phyloP scores from a whole-genome alignment of 768 basidiomycete species.

The Lactarius indigo region DNA sequence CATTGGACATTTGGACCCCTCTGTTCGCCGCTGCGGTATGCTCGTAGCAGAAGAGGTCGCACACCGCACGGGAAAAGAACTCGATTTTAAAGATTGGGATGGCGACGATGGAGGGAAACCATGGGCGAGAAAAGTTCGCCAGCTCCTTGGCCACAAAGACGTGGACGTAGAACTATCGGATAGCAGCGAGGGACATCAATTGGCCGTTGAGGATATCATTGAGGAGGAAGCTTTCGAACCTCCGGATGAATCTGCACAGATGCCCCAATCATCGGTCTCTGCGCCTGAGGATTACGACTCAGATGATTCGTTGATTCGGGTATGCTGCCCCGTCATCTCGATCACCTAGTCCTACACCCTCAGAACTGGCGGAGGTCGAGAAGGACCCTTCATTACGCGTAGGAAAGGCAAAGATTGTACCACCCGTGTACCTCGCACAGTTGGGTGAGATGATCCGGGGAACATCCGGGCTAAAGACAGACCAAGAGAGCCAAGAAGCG shows the following conservation, averaged over 20 bases:
- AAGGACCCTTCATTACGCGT: constrained; percentile 79
- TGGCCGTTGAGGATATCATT: neutral
- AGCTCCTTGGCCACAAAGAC: constrained; percentile 49
- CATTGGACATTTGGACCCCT: constrained; percentile 69
- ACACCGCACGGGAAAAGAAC: constrained; percentile 52
- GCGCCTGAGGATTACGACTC: constrained; percentile 55
- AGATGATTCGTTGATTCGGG: constrained; percentile 74
- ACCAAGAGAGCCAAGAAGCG: constrained; percentile 61
- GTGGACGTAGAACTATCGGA: constrained; percentile 38
- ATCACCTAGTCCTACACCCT: constrained; percentile 75
- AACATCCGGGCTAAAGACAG: constrained; percentile 46
- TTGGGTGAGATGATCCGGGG: constrained; percentile 73
- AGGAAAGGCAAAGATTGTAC: constrained; percentile 62
- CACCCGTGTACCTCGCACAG: constrained; percentile 89
- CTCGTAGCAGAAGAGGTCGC: constrained; percentile 82
- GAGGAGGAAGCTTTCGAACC: constrained; percentile 2
- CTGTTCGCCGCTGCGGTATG: constrained; percentile 88
- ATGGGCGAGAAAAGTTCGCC: constrained; percentile 63
- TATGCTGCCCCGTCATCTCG: constrained; percentile 67
- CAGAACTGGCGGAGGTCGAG: constrained; percentile 78
- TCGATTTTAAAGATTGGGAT: constrained; percentile 84
- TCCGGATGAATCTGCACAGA: neutral
- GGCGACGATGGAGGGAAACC: constrained; percentile 60
- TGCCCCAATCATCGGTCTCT: neutral
- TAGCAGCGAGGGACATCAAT: constrained; percentile 14